Conservation (phyloP, 2,329 filamentous ascomycete species). For the Colletotrichum lini region DNA sequence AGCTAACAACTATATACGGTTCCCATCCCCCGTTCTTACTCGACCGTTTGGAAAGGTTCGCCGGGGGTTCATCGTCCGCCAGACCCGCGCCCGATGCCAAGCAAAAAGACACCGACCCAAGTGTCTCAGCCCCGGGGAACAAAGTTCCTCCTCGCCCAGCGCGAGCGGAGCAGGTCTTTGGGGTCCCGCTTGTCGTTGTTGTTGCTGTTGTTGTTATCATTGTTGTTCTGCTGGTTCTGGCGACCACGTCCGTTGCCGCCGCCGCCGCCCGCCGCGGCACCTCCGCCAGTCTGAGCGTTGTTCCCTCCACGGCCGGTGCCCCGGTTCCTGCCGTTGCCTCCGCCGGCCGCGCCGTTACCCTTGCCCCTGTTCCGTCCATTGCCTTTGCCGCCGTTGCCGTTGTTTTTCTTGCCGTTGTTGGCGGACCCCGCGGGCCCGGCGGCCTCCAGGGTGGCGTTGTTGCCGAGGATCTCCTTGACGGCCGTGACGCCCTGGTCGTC, state of each 20-base stretch:
- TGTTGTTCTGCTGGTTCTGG: conserved; percentile 28
- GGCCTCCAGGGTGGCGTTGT: conserved; percentile 52
- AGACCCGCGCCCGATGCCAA: too few species aligned
- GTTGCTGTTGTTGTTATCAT: background rate
- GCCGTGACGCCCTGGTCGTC: conserved; percentile 54
- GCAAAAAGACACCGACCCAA: background rate
- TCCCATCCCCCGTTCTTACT: background rate
- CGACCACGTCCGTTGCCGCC: conserved; percentile 8
- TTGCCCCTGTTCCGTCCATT: background rate
- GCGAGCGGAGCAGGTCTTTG: conserved; percentile 1
- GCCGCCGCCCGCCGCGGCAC: too few species aligned
- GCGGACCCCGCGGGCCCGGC: conserved; percentile 41
- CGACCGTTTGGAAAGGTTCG: too few species aligned
- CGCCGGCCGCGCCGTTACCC: background rate
- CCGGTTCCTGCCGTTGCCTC: background rate
- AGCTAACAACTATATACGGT: conserved; percentile 8
- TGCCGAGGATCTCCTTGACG: conserved; percentile 56
- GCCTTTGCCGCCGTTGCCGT: background rate
- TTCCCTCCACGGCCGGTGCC: background rate
- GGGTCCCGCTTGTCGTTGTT: conserved; percentile 31
- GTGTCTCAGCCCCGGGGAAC: background rate
- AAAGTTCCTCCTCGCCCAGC: conserved; percentile 20
- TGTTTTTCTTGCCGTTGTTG: conserved; percentile 1
- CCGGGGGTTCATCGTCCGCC: too few species aligned
- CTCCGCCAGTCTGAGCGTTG: background rate